Evolutionary conservation across 1,139 yeast species (phyloP), one percentile per base, ranked within the genome.

Genomic region (Lodderomyces parapsilosis): DNA sequence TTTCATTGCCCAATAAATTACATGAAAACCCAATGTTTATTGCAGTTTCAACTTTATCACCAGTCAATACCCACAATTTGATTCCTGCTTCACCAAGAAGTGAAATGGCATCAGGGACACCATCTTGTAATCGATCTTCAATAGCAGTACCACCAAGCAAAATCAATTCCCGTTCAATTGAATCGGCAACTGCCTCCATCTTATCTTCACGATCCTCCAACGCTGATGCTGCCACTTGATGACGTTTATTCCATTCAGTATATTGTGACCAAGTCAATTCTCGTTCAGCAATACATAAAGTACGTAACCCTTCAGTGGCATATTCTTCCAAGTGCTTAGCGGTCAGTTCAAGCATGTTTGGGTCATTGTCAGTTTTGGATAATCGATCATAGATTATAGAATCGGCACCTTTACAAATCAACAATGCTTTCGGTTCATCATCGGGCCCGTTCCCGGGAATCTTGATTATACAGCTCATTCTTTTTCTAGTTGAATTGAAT

Each of bases 401-500:
- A 54, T 74, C 79, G 0, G 79, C 79, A 43, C 79, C 79, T 54
- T 74, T 74, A 58, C 78, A 73, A 39, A 72, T 65, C 45, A 73
- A 63, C 27, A 72, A 59, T 1, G 74, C 76, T 41, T 60, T 71
- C 7, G 68, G 64, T 50, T 66, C 69, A 15, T 58, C 72, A 14
- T 58, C 55, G 19, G 59, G 62, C 11, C 51, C 51, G 22, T 57
- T 60, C n/a, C 62, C 55, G 6, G 82, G 81, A 3, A 69, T 60
- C 78, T 86, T 72, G 36, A 91, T 78, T 52, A 93, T 87, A 11
- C 93, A 90, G 73, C 96, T 88, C 98, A 91, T 93, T 71, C 98
- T 67, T 56, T 72, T 73, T 55, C 78, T 65, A 2, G 78, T 72
- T 11, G 78, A 72, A 51, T 73, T 76, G 59, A 80, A 80, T 43